These are phyloP conservation scores for Thraustotheca clavata DNA, from an alignment of 352 stramenopile genomes.

Conservation along the genomic window DNA sequence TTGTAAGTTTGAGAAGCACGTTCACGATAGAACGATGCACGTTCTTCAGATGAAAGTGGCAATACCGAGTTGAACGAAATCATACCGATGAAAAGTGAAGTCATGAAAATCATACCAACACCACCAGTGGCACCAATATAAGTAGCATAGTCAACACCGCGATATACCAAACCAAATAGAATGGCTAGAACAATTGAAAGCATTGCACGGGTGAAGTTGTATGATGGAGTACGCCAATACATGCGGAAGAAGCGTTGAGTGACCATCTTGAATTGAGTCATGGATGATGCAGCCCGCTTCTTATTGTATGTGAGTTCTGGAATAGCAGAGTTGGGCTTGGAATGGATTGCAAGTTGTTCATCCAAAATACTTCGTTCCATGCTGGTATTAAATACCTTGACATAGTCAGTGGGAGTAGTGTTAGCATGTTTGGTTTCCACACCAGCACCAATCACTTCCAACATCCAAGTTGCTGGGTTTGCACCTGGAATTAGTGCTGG, in stretches of 20 bases:
- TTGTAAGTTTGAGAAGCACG: conserved; percentile 87
- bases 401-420: conserved; percentile 31
- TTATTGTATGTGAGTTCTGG: conserved; percentile 34
- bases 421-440: conserved; percentile 28
- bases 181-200: conserved; percentile 58
- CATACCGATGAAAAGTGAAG: conserved; percentile 70
- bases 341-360: conserved; percentile 34
- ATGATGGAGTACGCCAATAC: conserved; percentile 82
- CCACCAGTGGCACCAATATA: conserved; percentile 36
- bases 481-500: conserved; percentile 41
- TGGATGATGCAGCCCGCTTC: conserved; percentile 31
- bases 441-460: conserved; percentile 39
- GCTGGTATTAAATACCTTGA: conserved; percentile 32
- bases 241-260: conserved; percentile 53
- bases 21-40: conserved; percentile 90
- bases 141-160: conserved; percentile 42
- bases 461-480: conserved; percentile 76
- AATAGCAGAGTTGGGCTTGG: background rate
- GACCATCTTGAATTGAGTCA: conserved; percentile 36
- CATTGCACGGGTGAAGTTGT: conserved; percentile 73
- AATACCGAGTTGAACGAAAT: conserved; percentile 79
- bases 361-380: conserved; percentile 31
- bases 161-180: conserved; percentile 70
- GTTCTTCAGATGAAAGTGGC: conserved; percentile 66
- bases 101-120: conserved; percentile 53